Conservation (phyloP, 2,329 filamentous ascomycete genomes). For the Botrytis cinerea region DNA sequence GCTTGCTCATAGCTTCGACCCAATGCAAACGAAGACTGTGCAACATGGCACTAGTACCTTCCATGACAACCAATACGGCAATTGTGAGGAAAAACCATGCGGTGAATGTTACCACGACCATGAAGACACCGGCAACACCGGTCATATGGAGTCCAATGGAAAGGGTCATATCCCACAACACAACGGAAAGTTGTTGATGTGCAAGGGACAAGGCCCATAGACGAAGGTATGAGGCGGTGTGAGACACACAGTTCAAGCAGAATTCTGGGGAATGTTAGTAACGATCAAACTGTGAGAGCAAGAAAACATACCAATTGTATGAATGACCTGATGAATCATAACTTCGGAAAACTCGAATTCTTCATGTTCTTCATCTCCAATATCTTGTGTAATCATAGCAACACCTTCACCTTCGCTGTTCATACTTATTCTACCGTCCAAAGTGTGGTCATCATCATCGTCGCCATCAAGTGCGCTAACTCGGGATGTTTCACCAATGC, state of each 20-base stretch:
- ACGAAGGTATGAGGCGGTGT: constrained; percentile 97
- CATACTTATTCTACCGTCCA: constrained; percentile 66
- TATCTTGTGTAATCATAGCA: constrained; percentile 86
- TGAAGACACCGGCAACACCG: constrained; percentile 71
- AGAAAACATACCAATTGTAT: constrained; percentile 82
- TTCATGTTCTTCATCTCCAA: constrained; percentile 84
- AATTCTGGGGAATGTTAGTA: constrained; percentile 67
- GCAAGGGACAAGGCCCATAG: constrained; percentile 97
- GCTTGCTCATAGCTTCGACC: constrained; percentile 98
- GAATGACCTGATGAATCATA: constrained; percentile 99
- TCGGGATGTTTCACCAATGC: constrained; percentile 83
- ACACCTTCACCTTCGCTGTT: constrained; percentile 78
- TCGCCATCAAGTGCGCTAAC: constrained; percentile 91
- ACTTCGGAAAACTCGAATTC: constrained; percentile 97
- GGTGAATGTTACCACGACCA: constrained; percentile 80
- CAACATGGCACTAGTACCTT: constrained; percentile 94
- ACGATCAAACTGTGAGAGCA: background rate
- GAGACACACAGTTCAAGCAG: constrained; percentile 97
- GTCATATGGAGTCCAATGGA: constrained; percentile 69
- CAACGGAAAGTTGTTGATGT: constrained; percentile 94
- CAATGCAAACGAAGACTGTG: constrained; percentile 89
- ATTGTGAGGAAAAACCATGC: constrained; percentile 88
- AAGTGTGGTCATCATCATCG: constrained; percentile 71
- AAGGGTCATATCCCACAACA: constrained; percentile 96
- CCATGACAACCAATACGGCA: constrained; percentile 86